Base-by-base conservation (phyloP, 495 filamentous ascomycete species). In the Apodospora peruviana region DNA sequence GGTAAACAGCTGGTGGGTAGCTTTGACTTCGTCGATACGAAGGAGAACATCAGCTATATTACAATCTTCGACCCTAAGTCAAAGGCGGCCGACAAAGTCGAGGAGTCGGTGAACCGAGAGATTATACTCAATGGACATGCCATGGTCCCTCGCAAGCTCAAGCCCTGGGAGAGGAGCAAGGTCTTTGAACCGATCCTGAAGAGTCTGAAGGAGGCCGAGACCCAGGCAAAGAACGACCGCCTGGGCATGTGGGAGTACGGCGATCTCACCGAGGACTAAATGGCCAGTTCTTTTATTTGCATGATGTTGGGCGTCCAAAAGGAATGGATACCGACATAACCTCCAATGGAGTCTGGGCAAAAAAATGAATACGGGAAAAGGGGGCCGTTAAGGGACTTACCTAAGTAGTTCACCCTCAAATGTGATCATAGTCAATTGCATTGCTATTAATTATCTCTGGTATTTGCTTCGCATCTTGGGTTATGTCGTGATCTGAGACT, bases 231-330 rank as follows among this genome's bases (percentile, higher is more conserved):
- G 76, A 65, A 75, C 8, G 80, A 80, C 51, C 79, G 87, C 48
- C 74, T 80, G 45, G 94, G 94, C 7, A 91, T 96, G 75, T 97
- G 90, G 90, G 91, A 97, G 75, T 97, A 97, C 71, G 94, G 94
- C 48, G 94, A 97, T 68, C 72, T 94, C 64, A 90, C 85, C 14
- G 89, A 91, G 71, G 90, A 95, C 67, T 88, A 83, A 47, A 25
- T 10, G 36, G 24, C 10, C 8, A 18, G 19, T 24, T 42, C 4
- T 16, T 32, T 4, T 37, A 38, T 24, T 18, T 17, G n/a, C n/a
- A n/a, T n/a, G n/a, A n/a, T n/a, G n/a, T n/a, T n/a, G n/a, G n/a
- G n/a, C n/a, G n/a, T n/a, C n/a, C n/a, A n/a, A n/a, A n/a, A n/a
- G n/a, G n/a, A n/a, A n/a, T n/a, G n/a, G n/a, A n/a, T n/a, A n/a